A percentile compares a stretch with the other conserved stretches of the same genome.
Conservation (phyloP, 345 rosid genomes). For the Aquilaria malaccensis region DNA sequence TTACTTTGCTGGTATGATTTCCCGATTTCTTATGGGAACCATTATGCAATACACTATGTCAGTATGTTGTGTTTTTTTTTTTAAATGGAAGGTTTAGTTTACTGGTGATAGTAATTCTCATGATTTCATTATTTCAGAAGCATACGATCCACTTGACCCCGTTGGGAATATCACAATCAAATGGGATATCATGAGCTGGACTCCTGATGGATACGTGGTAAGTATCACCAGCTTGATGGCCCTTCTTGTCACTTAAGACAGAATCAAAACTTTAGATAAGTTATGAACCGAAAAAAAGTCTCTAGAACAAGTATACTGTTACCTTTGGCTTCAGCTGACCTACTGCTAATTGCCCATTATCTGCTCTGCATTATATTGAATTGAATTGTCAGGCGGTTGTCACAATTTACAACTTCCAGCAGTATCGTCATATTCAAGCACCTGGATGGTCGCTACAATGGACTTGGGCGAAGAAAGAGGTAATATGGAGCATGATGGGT, state of each 20-base stretch:
- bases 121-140: conserved; percentile 32
- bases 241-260: neutral
- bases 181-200: conserved; percentile 88
- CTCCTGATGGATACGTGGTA: conserved; percentile 83
- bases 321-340: neutral
- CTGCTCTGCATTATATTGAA: conserved; percentile 3
- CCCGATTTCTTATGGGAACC: neutral
- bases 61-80: conserved; percentile 2
- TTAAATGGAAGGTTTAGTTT: neutral
- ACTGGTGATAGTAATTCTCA: neutral
- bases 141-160: conserved; percentile 91
- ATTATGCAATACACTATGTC: no score
- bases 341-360: neutral
- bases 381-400: conserved; percentile 53
- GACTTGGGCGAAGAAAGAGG: conserved; percentile 81
- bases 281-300: neutral
- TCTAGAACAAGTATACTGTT: neutral
- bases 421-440: conserved; percentile 70
- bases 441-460: conserved; percentile 91
- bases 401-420: conserved; percentile 72
- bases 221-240: conserved; percentile 16
- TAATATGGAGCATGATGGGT: conserved; percentile 74
- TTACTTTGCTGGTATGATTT: neutral
- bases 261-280: neutral
- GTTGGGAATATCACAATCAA: conserved; percentile 83